Percentiles rank a stretch among this genome's conserved stretches.
These are phyloP conservation scores for Lactarius psammicola DNA, from an alignment of 768 basidiomycete genomes.

Conservation along the genomic window DNA sequence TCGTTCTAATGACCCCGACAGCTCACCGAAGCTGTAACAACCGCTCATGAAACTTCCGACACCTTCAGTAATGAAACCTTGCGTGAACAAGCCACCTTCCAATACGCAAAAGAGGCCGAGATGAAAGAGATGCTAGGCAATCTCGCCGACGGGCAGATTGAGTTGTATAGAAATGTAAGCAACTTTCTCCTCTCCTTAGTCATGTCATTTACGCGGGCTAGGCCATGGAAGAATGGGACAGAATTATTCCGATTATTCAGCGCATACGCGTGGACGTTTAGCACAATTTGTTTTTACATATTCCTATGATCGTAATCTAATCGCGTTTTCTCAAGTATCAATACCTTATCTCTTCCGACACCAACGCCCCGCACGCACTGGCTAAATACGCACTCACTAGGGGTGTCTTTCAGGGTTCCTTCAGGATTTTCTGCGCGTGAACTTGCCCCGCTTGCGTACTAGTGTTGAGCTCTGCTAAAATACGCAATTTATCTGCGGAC, in stretches of 20 bases:
- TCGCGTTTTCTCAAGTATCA: slow-evolving; percentile 10
- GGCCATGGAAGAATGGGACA: slow-evolving; percentile 98
- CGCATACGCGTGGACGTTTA: slow-evolving; percentile 92
- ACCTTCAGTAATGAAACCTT: slow-evolving; percentile 96
- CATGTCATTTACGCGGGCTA: slow-evolving; percentile 34
- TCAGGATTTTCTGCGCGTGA: background rate
- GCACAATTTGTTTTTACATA: slow-evolving; percentile 29
- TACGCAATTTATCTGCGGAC: slow-evolving; percentile 62
- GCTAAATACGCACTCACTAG: background rate
- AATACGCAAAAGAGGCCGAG: slow-evolving; percentile 86
- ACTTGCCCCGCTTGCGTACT: slow-evolving; percentile 29
- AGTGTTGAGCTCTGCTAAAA: slow-evolving; percentile 22
- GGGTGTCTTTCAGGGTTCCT: background rate
- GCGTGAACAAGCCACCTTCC: slow-evolving; percentile 87
- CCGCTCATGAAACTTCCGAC: slow-evolving; percentile 92
- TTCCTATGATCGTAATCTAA: slow-evolving; percentile 24
- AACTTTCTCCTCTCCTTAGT: slow-evolving; percentile 1
- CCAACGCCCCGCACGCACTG: background rate
- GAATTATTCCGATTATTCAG: slow-evolving; percentile 90
- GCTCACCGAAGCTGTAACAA: slow-evolving; percentile 95
- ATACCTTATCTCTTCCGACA: background rate
- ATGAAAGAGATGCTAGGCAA: slow-evolving; percentile 94
- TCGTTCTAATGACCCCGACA: slow-evolving; percentile 35
- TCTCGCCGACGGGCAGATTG: slow-evolving; percentile 92
- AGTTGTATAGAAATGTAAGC: slow-evolving; percentile 82